Base-by-base conservation (phyloP, 2,329 filamentous ascomycete species). In the Fusarium sterilihyphosum region DNA sequence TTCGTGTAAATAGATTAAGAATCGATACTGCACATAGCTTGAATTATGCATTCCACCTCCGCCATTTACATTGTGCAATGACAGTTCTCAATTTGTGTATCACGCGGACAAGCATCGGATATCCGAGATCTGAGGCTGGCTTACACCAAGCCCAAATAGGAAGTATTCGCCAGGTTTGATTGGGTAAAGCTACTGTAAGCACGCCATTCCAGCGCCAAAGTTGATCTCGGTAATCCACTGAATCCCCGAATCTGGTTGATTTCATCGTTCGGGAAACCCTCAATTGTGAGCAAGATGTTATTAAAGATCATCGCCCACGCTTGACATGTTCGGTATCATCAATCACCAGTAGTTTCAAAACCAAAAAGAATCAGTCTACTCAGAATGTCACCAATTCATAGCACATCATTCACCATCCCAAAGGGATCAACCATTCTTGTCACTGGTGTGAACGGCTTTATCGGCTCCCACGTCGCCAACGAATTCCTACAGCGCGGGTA, bases 111-210 rank as follows among this genome's bases (percentile, higher is more conserved):
- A 56, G 22, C 10, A 33, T 18, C 56, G 56, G 56, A 59, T 5
- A 29, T 59, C 56, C 56, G 56, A 59, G 20, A 26, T 49, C 5
- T 50, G 18, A 2, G 8, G 26, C 13, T 16, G 20, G n/a, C 16
- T 29, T 20, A 16, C 24, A 14, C 52, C 35, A 56, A 37, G 41
- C 31, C 24, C 6, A 1, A 49, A 59, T n/a, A 29, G 56, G 56
- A 10, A 35, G 18, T 2, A 29, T 0, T n/a, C 4, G 5, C 2
- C 5, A 0, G 8, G 10, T 3, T 1, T 54, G 52, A 41, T 41
- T 56, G 52, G 52, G 52, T 11, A 0, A 18, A 13, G 8, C 8
- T 12, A 16, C 2, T 31, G 26, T 56, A 31, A 56, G 53, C 53
- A 43, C 24, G 18, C 10, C 20, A 29, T 29, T 29, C 4, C 20